phyloP scores from a whole-genome alignment of 2,329 filamentous ascomycete species.

The Aspergillus versicolor region DNA sequence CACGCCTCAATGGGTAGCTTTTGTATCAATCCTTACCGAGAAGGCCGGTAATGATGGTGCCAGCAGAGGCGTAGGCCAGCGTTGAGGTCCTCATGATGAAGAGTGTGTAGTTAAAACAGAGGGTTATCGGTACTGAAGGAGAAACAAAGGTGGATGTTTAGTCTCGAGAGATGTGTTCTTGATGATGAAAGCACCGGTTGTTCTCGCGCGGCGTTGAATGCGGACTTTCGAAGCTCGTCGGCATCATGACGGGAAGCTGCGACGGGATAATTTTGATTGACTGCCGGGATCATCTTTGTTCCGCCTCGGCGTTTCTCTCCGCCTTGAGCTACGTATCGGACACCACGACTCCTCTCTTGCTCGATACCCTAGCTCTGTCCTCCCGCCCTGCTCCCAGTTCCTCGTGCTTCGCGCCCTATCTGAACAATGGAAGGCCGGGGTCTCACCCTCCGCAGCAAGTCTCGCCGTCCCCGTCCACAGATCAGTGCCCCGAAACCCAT shows the following conservation, averaged over 20 bases:
- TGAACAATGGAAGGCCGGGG: constrained; percentile 54
- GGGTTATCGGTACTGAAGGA: not conserved
- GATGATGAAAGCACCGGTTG: constrained; percentile 1
- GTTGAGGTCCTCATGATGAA: constrained; percentile 56
- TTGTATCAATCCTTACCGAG: constrained; percentile 43
- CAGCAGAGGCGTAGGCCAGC: constrained; percentile 57
- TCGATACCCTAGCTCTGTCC: constrained; percentile 3
- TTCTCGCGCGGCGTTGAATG: constrained; percentile 1
- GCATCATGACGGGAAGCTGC: constrained; percentile 13
- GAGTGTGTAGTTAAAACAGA: not conserved
- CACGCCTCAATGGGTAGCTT: not conserved
- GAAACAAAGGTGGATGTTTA: not conserved
- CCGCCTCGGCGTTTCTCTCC: constrained; percentile 36
- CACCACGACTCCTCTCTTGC: not conserved
- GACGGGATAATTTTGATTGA: constrained; percentile 31
- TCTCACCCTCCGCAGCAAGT: constrained; percentile 65
- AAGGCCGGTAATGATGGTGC: constrained; percentile 58
- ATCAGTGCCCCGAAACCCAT: constrained; percentile 63
- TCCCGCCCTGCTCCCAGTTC: constrained; percentile 10
- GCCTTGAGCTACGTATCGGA: constrained; percentile 17
- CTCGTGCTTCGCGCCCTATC: not conserved
- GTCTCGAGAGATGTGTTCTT: not conserved
- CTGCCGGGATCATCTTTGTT: constrained; percentile 36
- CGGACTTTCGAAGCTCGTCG: constrained; percentile 11
- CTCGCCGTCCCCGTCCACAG: constrained; percentile 50